Percentiles rank a stretch among this genome's conserved stretches.
Conservation (phyloP, 306 rosid genomes). For the Vigna radiata region DNA sequence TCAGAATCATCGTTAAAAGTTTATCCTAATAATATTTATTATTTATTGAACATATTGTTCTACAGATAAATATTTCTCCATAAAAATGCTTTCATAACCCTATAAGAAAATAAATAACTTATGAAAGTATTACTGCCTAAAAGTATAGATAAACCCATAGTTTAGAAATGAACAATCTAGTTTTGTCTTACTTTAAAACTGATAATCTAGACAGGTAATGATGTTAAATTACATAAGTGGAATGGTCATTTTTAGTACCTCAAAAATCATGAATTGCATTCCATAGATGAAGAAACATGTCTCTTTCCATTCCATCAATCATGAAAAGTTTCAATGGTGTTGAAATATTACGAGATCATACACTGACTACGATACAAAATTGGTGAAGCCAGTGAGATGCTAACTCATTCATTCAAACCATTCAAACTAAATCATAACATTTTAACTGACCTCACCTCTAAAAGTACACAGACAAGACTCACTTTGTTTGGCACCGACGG, state of each 20-base stretch:
- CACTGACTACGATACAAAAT: background rate
- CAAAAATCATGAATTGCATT: background rate
- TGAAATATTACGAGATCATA: background rate
- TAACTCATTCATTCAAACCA: background rate
- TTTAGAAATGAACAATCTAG: no score
- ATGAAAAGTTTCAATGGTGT: conserved; percentile 1
- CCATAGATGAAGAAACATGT: background rate
- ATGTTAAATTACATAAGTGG: no score
- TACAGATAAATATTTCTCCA: no score
- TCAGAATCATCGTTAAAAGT: no score
- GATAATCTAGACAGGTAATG: no score
- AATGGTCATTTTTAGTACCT: background rate
- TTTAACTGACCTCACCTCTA: background rate
- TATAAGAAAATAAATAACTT: no score
- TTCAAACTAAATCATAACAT: background rate
- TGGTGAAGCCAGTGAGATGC: background rate
- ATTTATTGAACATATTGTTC: no score
- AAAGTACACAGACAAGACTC: background rate
- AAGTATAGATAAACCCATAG: no score
- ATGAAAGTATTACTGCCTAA: no score
- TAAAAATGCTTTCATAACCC: no score
- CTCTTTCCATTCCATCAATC: conserved; percentile 5
- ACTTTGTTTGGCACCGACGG: conserved; percentile 6
- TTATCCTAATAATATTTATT: no score
- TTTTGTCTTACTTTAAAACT: no score